A percentile compares a stretch with the other conserved stretches of the same genome.
These are phyloP conservation scores for Cystobasidium tubakii DNA, from an alignment of 768 basidiomycete genomes.

Conservation along the genomic window DNA sequence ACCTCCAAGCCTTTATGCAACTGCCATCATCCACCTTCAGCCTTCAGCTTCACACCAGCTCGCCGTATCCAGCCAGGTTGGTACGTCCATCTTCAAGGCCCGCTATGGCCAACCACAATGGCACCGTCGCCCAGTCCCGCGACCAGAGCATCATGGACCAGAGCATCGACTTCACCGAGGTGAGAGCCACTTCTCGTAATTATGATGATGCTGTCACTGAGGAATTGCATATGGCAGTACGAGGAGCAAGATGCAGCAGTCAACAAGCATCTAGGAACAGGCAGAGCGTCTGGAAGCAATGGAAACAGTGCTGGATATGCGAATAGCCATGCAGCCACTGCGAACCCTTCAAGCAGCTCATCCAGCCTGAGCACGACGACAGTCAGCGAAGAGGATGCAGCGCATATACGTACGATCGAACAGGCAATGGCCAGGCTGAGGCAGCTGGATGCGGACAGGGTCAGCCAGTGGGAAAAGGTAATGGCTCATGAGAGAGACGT, in stretches of 20 bases:
- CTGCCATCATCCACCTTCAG: too few relatives aligned
- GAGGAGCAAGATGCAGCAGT: constrained; percentile 2
- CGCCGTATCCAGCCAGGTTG: too few relatives aligned
- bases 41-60: too few relatives aligned
- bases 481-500: constrained; percentile 38
- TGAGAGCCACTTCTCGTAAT: neutral
- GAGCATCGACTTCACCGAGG: constrained; percentile 5
- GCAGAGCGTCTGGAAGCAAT: neutral
- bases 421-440: constrained; percentile 39
- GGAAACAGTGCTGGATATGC: neutral
- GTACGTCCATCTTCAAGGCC: too few relatives aligned
- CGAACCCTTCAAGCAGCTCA: constrained; percentile 1
- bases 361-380: constrained; percentile 12
- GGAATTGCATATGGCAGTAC: neutral
- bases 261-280: neutral
- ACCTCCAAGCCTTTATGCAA: too few relatives aligned
- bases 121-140: neutral
- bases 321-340: neutral
- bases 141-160: neutral
- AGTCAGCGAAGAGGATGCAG: constrained; percentile 24
- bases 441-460: constrained; percentile 31
- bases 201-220: neutral
- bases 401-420: constrained; percentile 33
- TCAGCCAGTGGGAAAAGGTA: constrained; percentile 36
- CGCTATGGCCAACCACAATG: neutral